A percentile compares a stretch with the other conserved stretches of the same genome.
Conservation (phyloP, 495 filamentous ascomycete species). For the Oleoguttula mirabilis region DNA sequence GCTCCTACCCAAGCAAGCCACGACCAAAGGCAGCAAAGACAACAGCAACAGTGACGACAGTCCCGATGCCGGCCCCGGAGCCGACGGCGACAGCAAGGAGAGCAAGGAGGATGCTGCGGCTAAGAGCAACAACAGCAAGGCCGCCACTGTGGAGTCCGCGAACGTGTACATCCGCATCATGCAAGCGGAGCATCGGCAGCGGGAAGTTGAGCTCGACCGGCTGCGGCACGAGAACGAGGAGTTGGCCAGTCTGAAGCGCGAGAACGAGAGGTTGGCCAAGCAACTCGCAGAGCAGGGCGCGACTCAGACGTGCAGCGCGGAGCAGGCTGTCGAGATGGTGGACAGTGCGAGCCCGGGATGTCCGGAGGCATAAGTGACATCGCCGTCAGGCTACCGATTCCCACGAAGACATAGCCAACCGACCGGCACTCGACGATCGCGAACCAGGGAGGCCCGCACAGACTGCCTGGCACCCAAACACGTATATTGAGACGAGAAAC, state of each 20-base stretch:
- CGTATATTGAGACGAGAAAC: too few species aligned
- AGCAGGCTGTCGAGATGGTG: too few species aligned
- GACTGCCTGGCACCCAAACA: too few species aligned
- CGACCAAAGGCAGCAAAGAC: neutral
- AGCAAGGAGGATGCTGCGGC: slow-evolving; percentile 32
- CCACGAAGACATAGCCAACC: too few species aligned
- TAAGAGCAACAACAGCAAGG: slow-evolving; percentile 68
- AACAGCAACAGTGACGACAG: slow-evolving; percentile 4
- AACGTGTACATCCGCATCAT: slow-evolving; percentile 89
- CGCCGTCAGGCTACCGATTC: too few species aligned
- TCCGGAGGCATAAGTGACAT: too few species aligned
- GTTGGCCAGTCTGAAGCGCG: slow-evolving; percentile 23
- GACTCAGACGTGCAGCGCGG: too few species aligned
- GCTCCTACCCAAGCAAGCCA: slow-evolving; percentile 30
- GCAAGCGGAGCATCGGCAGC: slow-evolving; percentile 58
- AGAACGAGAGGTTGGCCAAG: too few species aligned
- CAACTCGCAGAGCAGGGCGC: too few species aligned
- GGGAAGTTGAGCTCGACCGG: slow-evolving; percentile 49
- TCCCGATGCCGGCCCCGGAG: slow-evolving; percentile 31
- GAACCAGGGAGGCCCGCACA: too few species aligned
- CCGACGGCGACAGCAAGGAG: slow-evolving; percentile 21
- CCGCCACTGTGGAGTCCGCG: slow-evolving; percentile 87
- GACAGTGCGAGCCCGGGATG: too few species aligned
- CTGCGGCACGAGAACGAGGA: slow-evolving; percentile 48
- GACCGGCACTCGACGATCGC: too few species aligned